These are phyloP conservation scores for Hirsutella minnesotensis DNA, from an alignment of 2,329 filamentous ascomycete species.

Conservation along the genomic window DNA sequence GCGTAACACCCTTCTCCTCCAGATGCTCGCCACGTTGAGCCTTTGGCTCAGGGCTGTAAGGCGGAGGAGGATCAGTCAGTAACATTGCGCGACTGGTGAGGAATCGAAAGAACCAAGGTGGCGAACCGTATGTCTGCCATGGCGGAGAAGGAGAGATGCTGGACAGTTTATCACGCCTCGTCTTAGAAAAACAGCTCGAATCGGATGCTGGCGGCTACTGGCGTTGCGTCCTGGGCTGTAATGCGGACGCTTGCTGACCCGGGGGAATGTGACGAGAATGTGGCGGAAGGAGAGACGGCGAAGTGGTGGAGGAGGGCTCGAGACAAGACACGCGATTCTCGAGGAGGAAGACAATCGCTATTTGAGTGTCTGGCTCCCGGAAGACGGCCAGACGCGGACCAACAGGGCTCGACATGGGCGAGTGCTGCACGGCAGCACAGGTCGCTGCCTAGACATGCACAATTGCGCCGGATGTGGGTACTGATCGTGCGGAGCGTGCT, in stretches of 20 bases:
- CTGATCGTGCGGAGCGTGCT: neutral
- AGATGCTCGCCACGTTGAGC: slow-evolving; percentile 7
- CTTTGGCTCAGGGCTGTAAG: slow-evolving; percentile 7
- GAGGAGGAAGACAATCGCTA: slow-evolving; percentile 7
- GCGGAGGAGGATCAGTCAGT: neutral
- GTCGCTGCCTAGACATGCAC: neutral
- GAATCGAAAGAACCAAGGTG: neutral
- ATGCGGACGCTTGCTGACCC: neutral
- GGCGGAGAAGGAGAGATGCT: slow-evolving; percentile 2
- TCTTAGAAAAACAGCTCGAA: neutral
- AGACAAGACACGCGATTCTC: slow-evolving; percentile 4
- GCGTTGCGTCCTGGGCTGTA: neutral
- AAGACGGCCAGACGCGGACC: neutral
- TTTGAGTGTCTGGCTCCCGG: slow-evolving; percentile 2
- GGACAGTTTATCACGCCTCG: too few relatives aligned
- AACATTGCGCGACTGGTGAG: neutral
- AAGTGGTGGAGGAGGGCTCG: neutral
- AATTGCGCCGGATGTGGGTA: neutral
- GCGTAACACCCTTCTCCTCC: slow-evolving; percentile 15
- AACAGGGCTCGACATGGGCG: neutral
- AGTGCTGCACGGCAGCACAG: neutral
- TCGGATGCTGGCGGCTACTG: neutral
- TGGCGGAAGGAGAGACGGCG: slow-evolving; percentile 2
- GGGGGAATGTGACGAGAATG: slow-evolving; percentile 2
- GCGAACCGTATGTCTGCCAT: slow-evolving; percentile 13